Conservation (phyloP, 2,329 filamentous ascomycete species). For the Stagonosporopsis vannaccii region DNA sequence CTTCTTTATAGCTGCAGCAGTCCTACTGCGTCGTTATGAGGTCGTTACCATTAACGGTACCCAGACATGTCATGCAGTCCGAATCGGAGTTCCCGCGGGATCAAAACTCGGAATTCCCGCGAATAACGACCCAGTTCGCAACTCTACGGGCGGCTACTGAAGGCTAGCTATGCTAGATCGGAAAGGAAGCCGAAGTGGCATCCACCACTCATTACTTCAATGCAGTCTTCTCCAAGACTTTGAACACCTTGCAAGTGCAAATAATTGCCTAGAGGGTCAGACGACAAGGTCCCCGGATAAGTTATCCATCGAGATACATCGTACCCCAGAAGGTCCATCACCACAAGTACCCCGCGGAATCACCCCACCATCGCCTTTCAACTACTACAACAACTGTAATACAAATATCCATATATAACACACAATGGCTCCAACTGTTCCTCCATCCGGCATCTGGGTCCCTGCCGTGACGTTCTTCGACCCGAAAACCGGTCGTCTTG, state of each 20-base stretch:
- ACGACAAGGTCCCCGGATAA: constrained; percentile 2
- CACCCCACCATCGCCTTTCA: constrained; percentile 6
- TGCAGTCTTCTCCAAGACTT: neutral
- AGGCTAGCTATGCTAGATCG: constrained; percentile 12
- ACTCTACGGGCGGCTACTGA: constrained; percentile 10
- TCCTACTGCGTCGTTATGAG: neutral
- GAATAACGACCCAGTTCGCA: neutral
- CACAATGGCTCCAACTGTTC: constrained; percentile 16
- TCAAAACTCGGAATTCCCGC: neutral
- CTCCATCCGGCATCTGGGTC: constrained; percentile 39
- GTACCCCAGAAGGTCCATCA: neutral
- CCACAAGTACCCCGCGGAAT: constrained; percentile 7
- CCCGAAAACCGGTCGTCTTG: constrained; percentile 49
- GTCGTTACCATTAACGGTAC: neutral
- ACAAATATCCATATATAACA: neutral
- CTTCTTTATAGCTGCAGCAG: neutral
- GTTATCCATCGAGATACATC: constrained; percentile 1
- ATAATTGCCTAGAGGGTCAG: neutral
- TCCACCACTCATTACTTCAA: neutral
- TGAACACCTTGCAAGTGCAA: neutral
- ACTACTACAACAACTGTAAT: neutral
- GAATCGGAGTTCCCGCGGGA: neutral
- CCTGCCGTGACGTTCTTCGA: constrained; percentile 58
- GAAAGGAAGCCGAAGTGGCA: constrained; percentile 12
- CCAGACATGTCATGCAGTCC: neutral